Conservation (phyloP, 805 yeast species). For the Scheffersomyces ergatensis region DNA sequence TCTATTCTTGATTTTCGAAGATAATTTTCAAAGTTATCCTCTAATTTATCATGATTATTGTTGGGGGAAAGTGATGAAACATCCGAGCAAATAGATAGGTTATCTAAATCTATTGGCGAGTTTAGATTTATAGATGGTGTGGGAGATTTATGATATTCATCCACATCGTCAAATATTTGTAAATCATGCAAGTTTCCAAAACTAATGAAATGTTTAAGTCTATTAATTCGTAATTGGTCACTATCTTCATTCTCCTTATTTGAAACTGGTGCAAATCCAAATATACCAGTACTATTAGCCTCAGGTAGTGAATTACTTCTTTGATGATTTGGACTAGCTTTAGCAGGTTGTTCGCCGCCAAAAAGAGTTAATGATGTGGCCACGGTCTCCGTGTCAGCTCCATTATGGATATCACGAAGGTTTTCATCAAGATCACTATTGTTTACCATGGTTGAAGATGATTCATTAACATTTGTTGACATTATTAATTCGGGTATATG, state of each 20-base stretch:
- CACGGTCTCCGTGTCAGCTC: conserved; percentile 6
- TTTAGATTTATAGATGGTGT: not conserved
- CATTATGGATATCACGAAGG: not conserved
- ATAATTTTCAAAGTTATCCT: conserved; percentile 28
- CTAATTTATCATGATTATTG: conserved; percentile 6
- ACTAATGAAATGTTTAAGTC: conserved; percentile 22
- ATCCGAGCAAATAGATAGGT: conserved; percentile 15
- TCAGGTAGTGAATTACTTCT: conserved; percentile 19
- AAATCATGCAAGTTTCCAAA: conserved; percentile 7
- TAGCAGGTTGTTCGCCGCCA: conserved; percentile 1
- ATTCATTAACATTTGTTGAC: not conserved
- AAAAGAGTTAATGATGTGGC: conserved; percentile 10
- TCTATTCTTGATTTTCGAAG: conserved; percentile 33
- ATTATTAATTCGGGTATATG: not conserved
- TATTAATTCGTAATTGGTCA: conserved; percentile 13
- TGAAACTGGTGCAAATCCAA: not conserved
- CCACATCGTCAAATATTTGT: not conserved
- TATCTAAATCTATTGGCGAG: not conserved
- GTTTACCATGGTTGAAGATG: not conserved
- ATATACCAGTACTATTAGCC: not conserved
- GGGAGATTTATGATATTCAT: conserved; percentile 6
- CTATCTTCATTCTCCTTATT: conserved; percentile 5
- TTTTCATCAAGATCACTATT: not conserved
- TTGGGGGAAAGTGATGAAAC: conserved; percentile 18
- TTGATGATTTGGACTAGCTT: not conserved